Base-by-base conservation (phyloP, 371 early-diverging fungal species). In the Apophysomyces ossiformis region DNA sequence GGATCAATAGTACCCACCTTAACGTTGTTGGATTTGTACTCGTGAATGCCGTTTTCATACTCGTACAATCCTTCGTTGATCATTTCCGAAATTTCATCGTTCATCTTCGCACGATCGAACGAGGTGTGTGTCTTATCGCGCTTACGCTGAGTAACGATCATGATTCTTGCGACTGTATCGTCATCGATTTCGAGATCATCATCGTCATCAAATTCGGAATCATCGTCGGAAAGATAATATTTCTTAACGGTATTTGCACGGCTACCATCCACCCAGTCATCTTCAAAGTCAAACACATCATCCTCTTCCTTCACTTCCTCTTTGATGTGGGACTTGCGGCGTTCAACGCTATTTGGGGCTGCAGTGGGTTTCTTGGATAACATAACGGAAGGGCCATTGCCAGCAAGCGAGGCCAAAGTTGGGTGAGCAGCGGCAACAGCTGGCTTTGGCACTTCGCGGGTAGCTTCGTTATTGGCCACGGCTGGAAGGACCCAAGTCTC, bases 41-140 rank as follows among this genome's bases (percentile, higher is more conserved):
- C 57, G 45, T 85, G 87, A 57, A 94, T 79, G 50, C 93, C 92
- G 41, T 80, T 73, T 69, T 97, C 96, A 68, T 96, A 97, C 67
- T 92, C 87, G 74, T 92, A 92, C 37, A 97, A 83, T 5, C 96
- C 98, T 73, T 97, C 97, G 73, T 92, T 97, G 79, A 97, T 97
- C 79, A 95, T 94, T 37, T 96, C 94, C 38, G 88, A 85, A 61
- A 96, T 86, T 38, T 97, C 98, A 58, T 92, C 93, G 65, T 93
- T 91, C 83, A 90, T 88, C 38, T 90, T 85, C 71, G 91, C 87
- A 68, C 97, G 91, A 69, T 94, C 93, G 71, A 84, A 92, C 32
- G 88, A 84, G 47, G 85, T 79, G 65, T 92, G 92, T 1, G 89
- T 76, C 59, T 88, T 85, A 60, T 93, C 94, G 63, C 84, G 82